Evolutionary conservation across 139 green algal genomes (phyloP).

Genomic region (Haematococcus sp.): DNA sequence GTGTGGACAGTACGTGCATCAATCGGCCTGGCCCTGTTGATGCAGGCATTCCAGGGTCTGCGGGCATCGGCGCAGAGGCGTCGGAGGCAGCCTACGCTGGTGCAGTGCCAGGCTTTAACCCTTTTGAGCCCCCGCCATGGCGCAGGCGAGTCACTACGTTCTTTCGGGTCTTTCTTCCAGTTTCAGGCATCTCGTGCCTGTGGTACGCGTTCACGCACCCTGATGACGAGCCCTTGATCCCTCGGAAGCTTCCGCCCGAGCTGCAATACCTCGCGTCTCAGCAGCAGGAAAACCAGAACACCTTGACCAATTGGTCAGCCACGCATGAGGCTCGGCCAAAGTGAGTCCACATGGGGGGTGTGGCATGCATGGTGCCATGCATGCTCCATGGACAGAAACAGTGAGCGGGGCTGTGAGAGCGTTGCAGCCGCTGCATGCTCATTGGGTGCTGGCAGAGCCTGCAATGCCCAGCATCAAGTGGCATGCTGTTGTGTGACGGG

Average conservation of each 20-base stretch:
- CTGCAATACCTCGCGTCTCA: slow-evolving; percentile 37
- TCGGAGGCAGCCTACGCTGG: neutral
- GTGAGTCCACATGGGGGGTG: slow-evolving; percentile 25
- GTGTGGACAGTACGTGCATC: too few relatives aligned
- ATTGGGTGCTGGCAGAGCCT: neutral
- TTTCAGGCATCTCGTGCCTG: slow-evolving; percentile 23
- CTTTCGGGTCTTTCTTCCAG: slow-evolving; percentile 31
- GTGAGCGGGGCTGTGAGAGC: neutral
- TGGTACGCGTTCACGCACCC: slow-evolving; percentile 33
- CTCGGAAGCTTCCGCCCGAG: slow-evolving; percentile 25
- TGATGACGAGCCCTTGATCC: slow-evolving; percentile 31
- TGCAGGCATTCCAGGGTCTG: neutral
- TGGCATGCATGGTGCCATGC: neutral
- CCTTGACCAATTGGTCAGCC: slow-evolving; percentile 85
- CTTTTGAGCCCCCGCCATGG: neutral
- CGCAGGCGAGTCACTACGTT: slow-evolving; percentile 7
- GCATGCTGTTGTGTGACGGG: too few relatives aligned
- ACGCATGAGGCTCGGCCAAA: slow-evolving; percentile 77
- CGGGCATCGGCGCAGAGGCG: too few relatives aligned
- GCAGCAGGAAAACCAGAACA: slow-evolving; percentile 32
- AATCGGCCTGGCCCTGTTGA: neutral
- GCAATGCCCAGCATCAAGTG: too few relatives aligned
- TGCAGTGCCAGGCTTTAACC: neutral
- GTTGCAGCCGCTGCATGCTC: neutral
- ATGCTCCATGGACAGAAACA: neutral